A percentile compares a stretch with the other conserved stretches of the same genome.
These are phyloP conservation scores for Blastobotrys mokoenaii DNA, from an alignment of 805 yeast genomes.

Conservation along the genomic window DNA sequence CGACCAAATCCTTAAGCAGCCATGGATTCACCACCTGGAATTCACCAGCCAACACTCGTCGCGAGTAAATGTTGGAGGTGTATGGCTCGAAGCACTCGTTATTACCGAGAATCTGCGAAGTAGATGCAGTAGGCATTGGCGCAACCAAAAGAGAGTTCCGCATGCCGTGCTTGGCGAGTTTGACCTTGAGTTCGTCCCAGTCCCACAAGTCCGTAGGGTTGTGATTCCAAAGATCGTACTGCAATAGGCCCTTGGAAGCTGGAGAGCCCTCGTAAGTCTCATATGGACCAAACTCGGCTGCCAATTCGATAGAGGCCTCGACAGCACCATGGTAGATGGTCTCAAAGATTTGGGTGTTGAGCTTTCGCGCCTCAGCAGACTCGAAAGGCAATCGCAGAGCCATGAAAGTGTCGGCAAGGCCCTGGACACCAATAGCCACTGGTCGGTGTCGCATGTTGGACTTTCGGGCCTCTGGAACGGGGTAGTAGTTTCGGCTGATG, in stretches of 20 bases:
- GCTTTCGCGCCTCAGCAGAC: constrained; percentile 61
- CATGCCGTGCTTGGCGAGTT: constrained; percentile 56
- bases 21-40: constrained; percentile 88
- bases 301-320: constrained; percentile 80
- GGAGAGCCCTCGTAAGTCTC: constrained; percentile 78
- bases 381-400: constrained; percentile 79
- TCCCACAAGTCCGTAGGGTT: constrained; percentile 80
- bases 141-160: constrained; percentile 74
- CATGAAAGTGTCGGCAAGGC: constrained; percentile 85
- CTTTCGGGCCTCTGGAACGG: constrained; percentile 62
- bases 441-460: constrained; percentile 87
- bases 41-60: constrained; percentile 90
- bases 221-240: constrained; percentile 79
- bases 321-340: constrained; percentile 92
- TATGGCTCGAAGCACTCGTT: constrained; percentile 95
- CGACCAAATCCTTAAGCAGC: constrained; percentile 71
- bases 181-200: constrained; percentile 65
- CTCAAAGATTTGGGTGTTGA: constrained; percentile 84
- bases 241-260: constrained; percentile 75
- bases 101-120: constrained; percentile 89
- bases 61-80: constrained; percentile 84
- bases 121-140: constrained; percentile 98
- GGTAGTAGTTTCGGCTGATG: constrained; percentile 81
- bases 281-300: constrained; percentile 61
- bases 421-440: constrained; percentile 97